Evolutionary conservation across 805 yeast species (phyloP).

Genomic region (Wickerhamiella musiphila): DNA sequence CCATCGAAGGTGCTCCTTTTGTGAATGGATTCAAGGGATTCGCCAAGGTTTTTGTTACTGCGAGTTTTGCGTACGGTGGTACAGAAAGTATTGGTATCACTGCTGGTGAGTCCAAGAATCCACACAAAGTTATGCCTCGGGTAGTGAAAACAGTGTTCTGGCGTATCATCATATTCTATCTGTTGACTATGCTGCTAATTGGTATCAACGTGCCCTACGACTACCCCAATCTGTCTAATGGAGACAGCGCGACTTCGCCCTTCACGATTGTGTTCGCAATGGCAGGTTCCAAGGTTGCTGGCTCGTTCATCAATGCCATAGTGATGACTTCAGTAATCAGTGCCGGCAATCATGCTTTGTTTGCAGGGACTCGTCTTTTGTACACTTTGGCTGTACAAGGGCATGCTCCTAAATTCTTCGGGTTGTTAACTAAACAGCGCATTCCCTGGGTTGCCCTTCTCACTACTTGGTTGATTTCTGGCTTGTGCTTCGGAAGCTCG

Average conservation of each 20-base stretch:
- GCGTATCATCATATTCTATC: constrained; percentile 35
- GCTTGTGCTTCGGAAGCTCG: constrained; percentile 42
- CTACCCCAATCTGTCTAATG: constrained; percentile 27
- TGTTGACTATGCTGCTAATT: constrained; percentile 36
- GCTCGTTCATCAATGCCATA: constrained; percentile 41
- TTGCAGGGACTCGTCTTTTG: constrained; percentile 45
- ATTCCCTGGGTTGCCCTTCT: constrained; percentile 33
- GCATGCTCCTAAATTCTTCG: constrained; percentile 36
- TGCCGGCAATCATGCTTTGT: constrained; percentile 50
- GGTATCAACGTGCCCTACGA: constrained; percentile 45
- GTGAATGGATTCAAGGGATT: constrained; percentile 24
- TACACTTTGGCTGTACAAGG: constrained; percentile 44
- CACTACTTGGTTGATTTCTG: constrained; percentile 36
- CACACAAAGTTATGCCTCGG: constrained; percentile 37
- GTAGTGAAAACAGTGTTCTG: constrained; percentile 40
- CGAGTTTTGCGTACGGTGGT: constrained; percentile 41
- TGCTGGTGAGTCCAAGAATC: constrained; percentile 46
- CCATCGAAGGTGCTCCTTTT: constrained; percentile 29
- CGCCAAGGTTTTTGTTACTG: constrained; percentile 39
- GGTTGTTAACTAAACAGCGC: constrained; percentile 30
- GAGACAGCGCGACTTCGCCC: constrained; percentile 30
- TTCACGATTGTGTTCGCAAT: constrained; percentile 27
- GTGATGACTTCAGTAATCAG: constrained; percentile 44
- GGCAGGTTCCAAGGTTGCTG: constrained; percentile 29
- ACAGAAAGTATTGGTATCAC: constrained; percentile 40